A percentile compares a stretch with the other conserved stretches of the same genome.
Evolutionary conservation across 2,329 filamentous ascomycete species (phyloP).

Genomic region (Colletotrichum echinochloae): DNA sequence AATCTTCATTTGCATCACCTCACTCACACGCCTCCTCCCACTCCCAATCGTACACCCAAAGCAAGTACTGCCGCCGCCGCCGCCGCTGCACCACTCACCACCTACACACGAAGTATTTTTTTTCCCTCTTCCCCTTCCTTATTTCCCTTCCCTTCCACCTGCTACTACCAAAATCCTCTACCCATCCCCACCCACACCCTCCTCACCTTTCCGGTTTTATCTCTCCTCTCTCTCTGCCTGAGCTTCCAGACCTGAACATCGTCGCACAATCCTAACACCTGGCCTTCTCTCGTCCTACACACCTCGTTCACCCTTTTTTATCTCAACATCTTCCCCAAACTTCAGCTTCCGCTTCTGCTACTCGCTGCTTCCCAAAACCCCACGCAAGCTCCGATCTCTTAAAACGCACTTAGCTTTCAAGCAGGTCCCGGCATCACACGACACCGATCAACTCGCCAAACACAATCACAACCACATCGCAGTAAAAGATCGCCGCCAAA

Average conservation of each 20-base stretch:
- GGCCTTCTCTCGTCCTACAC: slow-evolving; percentile 20
- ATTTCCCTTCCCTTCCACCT: slow-evolving; percentile 25
- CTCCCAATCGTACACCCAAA: neutral
- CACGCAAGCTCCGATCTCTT: slow-evolving; percentile 30
- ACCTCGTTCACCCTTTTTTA: slow-evolving; percentile 8
- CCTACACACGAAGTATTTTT: slow-evolving; percentile 35
- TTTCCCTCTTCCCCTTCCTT: slow-evolving; percentile 11
- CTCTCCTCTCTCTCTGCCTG: slow-evolving; percentile 24
- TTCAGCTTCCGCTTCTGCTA: neutral
- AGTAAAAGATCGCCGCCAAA: slow-evolving; percentile 44
- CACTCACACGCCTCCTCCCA: neutral
- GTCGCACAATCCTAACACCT: slow-evolving; percentile 34
- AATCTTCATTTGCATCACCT: slow-evolving; percentile 39
- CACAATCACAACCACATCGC: slow-evolving; percentile 36
- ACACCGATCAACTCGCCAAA: slow-evolving; percentile 42
- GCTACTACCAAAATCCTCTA: slow-evolving; percentile 6
- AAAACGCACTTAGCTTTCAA: slow-evolving; percentile 36
- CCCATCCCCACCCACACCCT: slow-evolving; percentile 22
- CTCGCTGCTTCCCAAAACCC: slow-evolving; percentile 1
- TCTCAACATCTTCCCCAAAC: slow-evolving; percentile 9
- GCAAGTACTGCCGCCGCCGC: neutral
- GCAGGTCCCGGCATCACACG: slow-evolving; percentile 36
- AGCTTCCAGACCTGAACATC: slow-evolving; percentile 21
- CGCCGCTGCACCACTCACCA: slow-evolving; percentile 8
- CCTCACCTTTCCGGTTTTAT: slow-evolving; percentile 22